Percentiles rank a stretch among this genome's conserved stretches.
Conservation (phyloP, 306 rosid genomes). For the Rosa multiflora region DNA sequence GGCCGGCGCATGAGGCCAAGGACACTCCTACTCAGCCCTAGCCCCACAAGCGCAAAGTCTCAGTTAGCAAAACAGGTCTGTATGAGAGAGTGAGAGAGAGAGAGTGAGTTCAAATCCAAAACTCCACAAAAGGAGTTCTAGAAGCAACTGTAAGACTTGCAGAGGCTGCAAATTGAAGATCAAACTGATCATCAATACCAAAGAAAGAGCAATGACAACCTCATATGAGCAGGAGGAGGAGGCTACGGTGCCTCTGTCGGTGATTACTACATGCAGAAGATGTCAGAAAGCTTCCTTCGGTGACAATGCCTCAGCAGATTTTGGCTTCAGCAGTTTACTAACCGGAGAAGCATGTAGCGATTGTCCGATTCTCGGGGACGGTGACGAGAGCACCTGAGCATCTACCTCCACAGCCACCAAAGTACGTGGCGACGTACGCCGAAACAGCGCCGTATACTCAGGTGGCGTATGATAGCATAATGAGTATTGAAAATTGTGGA, state of each 20-base stretch:
- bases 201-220: slow-evolving; percentile 56
- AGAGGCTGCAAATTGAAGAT: slow-evolving; percentile 57
- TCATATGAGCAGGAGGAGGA: slow-evolving; percentile 8
- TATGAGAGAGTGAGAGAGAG: not conserved
- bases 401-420: slow-evolving; percentile 38
- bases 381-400: slow-evolving; percentile 43
- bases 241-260: slow-evolving; percentile 45
- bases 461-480: slow-evolving; percentile 52
- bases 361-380: slow-evolving; percentile 43
- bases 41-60: slow-evolving; percentile 90
- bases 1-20: slow-evolving; percentile 95
- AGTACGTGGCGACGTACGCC: slow-evolving; percentile 14
- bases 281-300: slow-evolving; percentile 47
- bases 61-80: slow-evolving; percentile 67
- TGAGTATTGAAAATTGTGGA: slow-evolving; percentile 31
- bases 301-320: slow-evolving; percentile 6
- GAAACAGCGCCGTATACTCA: slow-evolving; percentile 39
- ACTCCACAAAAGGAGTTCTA: slow-evolving; percentile 40
- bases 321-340: slow-evolving; percentile 45
- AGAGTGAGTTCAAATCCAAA: no score
- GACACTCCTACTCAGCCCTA: slow-evolving; percentile 97
- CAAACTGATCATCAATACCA: slow-evolving; percentile 42
- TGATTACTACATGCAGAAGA: slow-evolving; percentile 54
- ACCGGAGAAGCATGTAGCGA: slow-evolving; percentile 55
- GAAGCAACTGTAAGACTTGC: slow-evolving; percentile 46